Evolutionary conservation across 2,329 filamentous ascomycete species (phyloP), one percentile per base, ranked within the genome.

Genomic region (Exophiala spinifera): DNA sequence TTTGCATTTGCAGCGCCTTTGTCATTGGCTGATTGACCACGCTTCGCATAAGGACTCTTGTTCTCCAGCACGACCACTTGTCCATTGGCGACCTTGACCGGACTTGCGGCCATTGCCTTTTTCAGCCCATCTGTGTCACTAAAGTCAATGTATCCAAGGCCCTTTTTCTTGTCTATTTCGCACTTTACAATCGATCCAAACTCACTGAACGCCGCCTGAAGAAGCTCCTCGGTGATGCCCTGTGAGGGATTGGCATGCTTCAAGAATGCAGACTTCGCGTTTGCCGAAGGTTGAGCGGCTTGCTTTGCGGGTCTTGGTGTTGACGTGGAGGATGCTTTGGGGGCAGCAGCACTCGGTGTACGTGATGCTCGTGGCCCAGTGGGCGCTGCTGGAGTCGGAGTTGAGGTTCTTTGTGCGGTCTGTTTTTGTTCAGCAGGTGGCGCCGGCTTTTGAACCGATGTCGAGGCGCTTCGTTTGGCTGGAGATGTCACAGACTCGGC

Each of bases 141-240:
- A 73, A 96, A 97, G 60, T 96, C 89, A 36, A 95, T 86, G 68
- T 96, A 96, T 2, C 91, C 92, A 65, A 96, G 95, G 0, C 91
- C 91, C 70, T 96, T 96, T 65, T 91, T 88, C 70, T 91, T 91
- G 68, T 97, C 92, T 50, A 97, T 92, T 64, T 96, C 92, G 15
- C 96, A 89, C 61, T 84, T 87, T 0, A 82, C 82, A 43, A 96
- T 82, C 1, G 81, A 70, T 1, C 92, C 92, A 63, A 90, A 95
- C 0, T 74, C 71, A 42, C 85, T 79, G 67, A 97, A 83, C 1
- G 88, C 85, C 62, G 87, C 81, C 64, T 87, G 85, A 1, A 97
- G 82, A 0, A 91, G 73, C 0, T 86, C 75, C 66, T 96, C 92
- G 0, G 90, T 96, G 44, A 96, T 88, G 13, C 92, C 92, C 67